Conservation (phyloP, 345 rosid genomes). For the Linum lewisii region DNA sequence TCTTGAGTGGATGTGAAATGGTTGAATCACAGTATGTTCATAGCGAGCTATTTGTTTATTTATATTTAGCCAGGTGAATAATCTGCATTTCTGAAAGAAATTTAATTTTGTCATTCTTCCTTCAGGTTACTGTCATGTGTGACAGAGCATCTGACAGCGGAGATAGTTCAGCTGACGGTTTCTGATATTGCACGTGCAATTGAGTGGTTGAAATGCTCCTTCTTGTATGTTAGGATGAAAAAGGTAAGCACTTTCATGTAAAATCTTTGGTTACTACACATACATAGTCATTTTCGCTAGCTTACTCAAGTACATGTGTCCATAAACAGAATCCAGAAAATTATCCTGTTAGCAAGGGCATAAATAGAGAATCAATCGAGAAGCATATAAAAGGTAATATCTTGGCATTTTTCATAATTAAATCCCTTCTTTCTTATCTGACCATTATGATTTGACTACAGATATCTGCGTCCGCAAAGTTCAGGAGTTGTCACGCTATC, state of each 20-base stretch:
- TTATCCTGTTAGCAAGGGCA: slow-evolving; percentile 68
- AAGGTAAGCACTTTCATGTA: slow-evolving; percentile 38
- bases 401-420: slow-evolving; percentile 10
- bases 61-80: neutral
- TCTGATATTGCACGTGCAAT: slow-evolving; percentile 77
- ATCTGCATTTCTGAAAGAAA: neutral
- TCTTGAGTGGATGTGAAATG: slow-evolving; percentile 83
- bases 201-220: slow-evolving; percentile 98
- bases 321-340: slow-evolving; percentile 72
- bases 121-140: slow-evolving; percentile 81
- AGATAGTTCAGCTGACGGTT: slow-evolving; percentile 87
- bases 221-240: slow-evolving; percentile 82
- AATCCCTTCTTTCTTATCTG: slow-evolving; percentile 13
- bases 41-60: slow-evolving; percentile 15
- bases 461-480: slow-evolving; percentile 77
- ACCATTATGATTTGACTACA: slow-evolving; percentile 21
- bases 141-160: slow-evolving; percentile 93
- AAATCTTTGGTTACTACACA: slow-evolving; percentile 4
- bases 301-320: slow-evolving; percentile 7
- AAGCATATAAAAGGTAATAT: slow-evolving; percentile 74
- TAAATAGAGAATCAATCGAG: slow-evolving; percentile 64
- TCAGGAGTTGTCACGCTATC: slow-evolving; percentile 63
- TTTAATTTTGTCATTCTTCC: slow-evolving; percentile 14
- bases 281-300: slow-evolving; percentile 8
- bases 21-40: slow-evolving; percentile 90